A percentile compares a stretch with the other conserved stretches of the same genome.
Evolutionary conservation across 768 basidiomycete species (phyloP).

Genomic region (Lentinula boryana): DNA sequence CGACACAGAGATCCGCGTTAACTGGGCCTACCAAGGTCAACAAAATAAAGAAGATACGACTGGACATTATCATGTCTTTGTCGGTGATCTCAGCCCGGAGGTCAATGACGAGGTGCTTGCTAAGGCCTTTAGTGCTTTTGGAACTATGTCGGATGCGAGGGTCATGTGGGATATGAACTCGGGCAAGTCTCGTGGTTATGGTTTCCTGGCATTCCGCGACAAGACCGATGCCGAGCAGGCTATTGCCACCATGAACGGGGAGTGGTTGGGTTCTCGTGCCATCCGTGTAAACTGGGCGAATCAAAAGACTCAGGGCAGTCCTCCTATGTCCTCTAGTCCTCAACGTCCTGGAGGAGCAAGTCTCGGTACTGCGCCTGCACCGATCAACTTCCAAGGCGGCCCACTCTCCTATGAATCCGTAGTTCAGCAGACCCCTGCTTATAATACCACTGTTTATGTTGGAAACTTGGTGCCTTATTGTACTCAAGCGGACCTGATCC

Average conservation of each 20-base stretch:
- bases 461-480: constrained; percentile 97
- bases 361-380: constrained; percentile 68
- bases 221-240: constrained; percentile 99
- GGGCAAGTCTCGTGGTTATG: constrained; percentile 96
- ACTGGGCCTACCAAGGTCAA: constrained; percentile 99
- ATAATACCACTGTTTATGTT: constrained; percentile 96
- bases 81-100: constrained; percentile 98
- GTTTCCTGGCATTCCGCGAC: constrained; percentile 97
- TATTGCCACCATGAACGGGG: constrained; percentile 99
- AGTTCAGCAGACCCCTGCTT: constrained; percentile 86
- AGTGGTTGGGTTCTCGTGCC: constrained; percentile 97
- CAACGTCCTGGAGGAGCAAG: constrained; percentile 39
- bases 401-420: constrained; percentile 92
- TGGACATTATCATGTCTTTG: constrained; percentile 96
- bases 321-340: constrained; percentile 24
- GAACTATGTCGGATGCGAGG: constrained; percentile 92
- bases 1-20: constrained; percentile 98
- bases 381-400: constrained; percentile 86
- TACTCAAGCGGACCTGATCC: constrained; percentile 96
- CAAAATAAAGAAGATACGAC: constrained; percentile 99
- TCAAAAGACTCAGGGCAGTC: constrained; percentile 89
- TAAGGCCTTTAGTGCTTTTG: constrained; percentile 97
- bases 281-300: constrained; percentile 99
- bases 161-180: constrained; percentile 99
- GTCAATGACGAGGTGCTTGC: constrained; percentile 96